phyloP scores from a whole-genome alignment of 176 grass and related monocot species.

The Carex littledalei region DNA sequence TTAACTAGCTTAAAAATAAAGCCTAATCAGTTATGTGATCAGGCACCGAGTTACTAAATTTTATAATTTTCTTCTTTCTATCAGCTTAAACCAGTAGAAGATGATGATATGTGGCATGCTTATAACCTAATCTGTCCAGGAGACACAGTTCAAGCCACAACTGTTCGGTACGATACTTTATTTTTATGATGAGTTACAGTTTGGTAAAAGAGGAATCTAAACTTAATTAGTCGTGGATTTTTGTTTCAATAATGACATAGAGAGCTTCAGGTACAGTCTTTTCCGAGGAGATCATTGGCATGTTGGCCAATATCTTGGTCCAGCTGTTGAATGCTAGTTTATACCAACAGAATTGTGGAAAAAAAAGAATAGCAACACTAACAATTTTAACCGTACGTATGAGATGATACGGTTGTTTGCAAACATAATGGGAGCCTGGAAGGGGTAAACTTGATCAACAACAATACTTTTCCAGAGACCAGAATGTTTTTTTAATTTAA shows the following conservation, averaged over 20 bases:
- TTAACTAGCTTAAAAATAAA: background rate
- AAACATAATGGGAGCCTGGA: background rate
- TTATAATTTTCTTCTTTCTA: background rate
- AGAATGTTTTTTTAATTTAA: background rate
- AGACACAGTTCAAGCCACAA: constrained; percentile 55
- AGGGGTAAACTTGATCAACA: no score
- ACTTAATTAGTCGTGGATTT: background rate
- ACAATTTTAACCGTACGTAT: background rate
- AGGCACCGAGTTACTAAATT: background rate
- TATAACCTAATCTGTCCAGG: constrained; percentile 76
- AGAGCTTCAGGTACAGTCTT: background rate
- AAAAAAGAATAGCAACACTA: background rate
- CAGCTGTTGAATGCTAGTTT: background rate
- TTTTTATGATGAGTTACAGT: background rate
- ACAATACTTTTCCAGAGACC: background rate
- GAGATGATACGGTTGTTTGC: background rate
- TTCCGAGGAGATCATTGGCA: background rate
- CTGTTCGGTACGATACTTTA: constrained; percentile 45
- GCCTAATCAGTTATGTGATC: background rate
- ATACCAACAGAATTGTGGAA: background rate
- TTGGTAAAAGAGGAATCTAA: background rate
- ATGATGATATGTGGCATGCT: constrained; percentile 92
- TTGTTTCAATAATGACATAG: background rate
- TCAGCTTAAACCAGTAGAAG: constrained; percentile 76
- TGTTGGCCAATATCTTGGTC: background rate